Conservation (phyloP, 129 eudicot species). For the Ambrosia artemisiifolia region DNA sequence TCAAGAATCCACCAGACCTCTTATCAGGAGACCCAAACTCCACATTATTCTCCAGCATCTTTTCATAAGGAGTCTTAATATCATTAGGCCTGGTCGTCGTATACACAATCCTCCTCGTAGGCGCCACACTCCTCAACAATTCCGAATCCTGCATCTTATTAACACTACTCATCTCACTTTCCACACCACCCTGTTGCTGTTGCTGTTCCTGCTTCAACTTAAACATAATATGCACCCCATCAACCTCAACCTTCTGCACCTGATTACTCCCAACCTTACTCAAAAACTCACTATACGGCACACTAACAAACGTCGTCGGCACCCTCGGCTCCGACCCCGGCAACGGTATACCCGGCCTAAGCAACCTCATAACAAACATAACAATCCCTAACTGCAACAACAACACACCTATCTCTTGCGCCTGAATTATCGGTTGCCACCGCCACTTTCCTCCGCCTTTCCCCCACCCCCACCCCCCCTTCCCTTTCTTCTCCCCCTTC, state of each 20-base stretch:
- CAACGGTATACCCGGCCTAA: conserved; percentile 70
- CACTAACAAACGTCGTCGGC: conserved; percentile 62
- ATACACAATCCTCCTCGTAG: conserved; percentile 74
- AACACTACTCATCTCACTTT: conserved; percentile 32
- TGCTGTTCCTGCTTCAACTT: conserved; percentile 57
- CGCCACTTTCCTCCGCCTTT: conserved; percentile 58
- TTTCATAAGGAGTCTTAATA: conserved; percentile 91
- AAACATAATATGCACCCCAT: conserved; percentile 92
- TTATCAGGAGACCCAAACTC: conserved; percentile 98
- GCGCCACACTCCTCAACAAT: conserved; percentile 55
- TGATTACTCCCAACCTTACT: conserved; percentile 65
- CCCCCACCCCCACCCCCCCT: conserved; percentile 61
- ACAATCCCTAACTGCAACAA: conserved; percentile 81
- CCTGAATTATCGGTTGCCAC: conserved; percentile 92
- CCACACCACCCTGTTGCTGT: conserved; percentile 32
- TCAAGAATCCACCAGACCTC: conserved; percentile 92
- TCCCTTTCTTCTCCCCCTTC: conserved; percentile 63
- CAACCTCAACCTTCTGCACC: conserved; percentile 96
- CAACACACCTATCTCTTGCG: conserved; percentile 81
- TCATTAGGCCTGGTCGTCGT: conserved; percentile 87
- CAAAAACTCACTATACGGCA: conserved; percentile 93
- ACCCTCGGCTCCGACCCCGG: conserved; percentile 84
- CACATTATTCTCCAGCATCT: conserved; percentile 86
- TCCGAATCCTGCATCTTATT: conserved; percentile 81
- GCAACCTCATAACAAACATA: conserved; percentile 78